Base-by-base conservation (phyloP, 73 alveolate genomes). In the Stentor roeselii region DNA sequence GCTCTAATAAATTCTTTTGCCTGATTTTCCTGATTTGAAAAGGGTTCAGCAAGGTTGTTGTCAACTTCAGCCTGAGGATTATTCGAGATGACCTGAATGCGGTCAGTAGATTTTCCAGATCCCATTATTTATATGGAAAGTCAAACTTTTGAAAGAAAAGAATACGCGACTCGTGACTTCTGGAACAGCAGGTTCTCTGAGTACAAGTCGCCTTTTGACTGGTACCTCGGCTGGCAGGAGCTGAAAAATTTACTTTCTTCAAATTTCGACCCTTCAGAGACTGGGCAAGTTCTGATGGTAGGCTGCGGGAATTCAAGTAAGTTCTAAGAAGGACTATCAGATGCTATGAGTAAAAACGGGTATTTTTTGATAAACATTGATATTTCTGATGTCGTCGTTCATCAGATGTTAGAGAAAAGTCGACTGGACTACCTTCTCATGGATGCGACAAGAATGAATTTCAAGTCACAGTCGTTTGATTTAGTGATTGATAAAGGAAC, bases 281-380 rank as follows among this genome's bases (percentile, higher is more conserved):
- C 32, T 75, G 59, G 83, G 3, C 42, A 76, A n/a, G 78, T 86
- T 78, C 85, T 89, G 15, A 82, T 89, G 90, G 90, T 89, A 3
- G 95, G 95, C 3, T 89, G 95, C 58, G 95, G 95, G 67, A 89
- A 89, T 78, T 89, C 95, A 30, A 82, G 87, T 50, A 50, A 11
- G 6, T 50, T 50, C 6, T 50, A 50, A 11, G 21, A 11, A 50
- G 67, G 21, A 36, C 88, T 89, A 11, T 41, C 88, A 2, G 90
- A 82, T 3, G 92, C 85, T 3, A 89, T 89, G 95, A 39, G 78
- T 61, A 38, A 39, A 42, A 89, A 86, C 14, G 92, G 92, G 35
- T 89, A 42, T 82, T 21, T 78, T 32, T 59, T 89, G 11, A 82
- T 88, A 42, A 89, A 86, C 59, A 89, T 89, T 59, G 95, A 89